Percentiles rank a stretch among this genome's conserved stretches.
phyloP scores from a whole-genome alignment of 2,329 filamentous ascomycete species.

The Penicillium sp. region DNA sequence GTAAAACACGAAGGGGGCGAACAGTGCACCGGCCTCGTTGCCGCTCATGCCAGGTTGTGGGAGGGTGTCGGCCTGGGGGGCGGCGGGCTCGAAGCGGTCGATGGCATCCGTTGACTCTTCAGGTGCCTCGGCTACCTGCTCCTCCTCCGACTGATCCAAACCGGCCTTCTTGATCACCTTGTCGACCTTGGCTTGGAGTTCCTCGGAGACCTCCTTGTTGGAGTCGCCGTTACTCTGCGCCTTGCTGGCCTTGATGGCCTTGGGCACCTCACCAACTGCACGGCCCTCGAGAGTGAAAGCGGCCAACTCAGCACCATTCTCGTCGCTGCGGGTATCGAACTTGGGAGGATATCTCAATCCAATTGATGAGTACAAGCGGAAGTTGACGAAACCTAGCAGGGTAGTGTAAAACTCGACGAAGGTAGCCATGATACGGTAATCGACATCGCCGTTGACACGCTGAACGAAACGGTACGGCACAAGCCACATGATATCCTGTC shows the following conservation, averaged over 20 bases:
- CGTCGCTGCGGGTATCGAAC: slow-evolving; percentile 82
- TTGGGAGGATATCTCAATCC: slow-evolving; percentile 94
- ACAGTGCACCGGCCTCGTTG: slow-evolving; percentile 68
- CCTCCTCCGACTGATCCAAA: slow-evolving; percentile 42
- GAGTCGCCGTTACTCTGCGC: slow-evolving; percentile 51
- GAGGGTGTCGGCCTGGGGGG: slow-evolving; percentile 78
- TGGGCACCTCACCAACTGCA: slow-evolving; percentile 49
- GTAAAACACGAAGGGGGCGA: slow-evolving; percentile 85
- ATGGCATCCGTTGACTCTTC: slow-evolving; percentile 61
- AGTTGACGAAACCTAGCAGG: slow-evolving; percentile 92
- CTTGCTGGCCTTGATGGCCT: slow-evolving; percentile 51
- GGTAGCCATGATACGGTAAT: slow-evolving; percentile 98
- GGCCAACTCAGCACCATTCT: slow-evolving; percentile 81
- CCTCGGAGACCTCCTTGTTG: slow-evolving; percentile 61
- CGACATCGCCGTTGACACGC: slow-evolving; percentile 85
- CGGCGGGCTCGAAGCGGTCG: slow-evolving; percentile 86
- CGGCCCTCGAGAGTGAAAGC: slow-evolving; percentile 87
- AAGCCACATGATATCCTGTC: slow-evolving; percentile 94
- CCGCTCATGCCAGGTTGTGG: slow-evolving; percentile 69
- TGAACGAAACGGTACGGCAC: slow-evolving; percentile 99
- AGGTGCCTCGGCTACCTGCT: slow-evolving; percentile 44
- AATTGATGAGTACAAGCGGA: slow-evolving; percentile 83
- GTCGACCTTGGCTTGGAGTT: slow-evolving; percentile 66
- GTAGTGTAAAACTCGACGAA: slow-evolving; percentile 99
- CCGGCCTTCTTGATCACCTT: slow-evolving; percentile 45